Conservation (phyloP, 139 green algal genomes). For the Picochlorum costavermella region DNA sequence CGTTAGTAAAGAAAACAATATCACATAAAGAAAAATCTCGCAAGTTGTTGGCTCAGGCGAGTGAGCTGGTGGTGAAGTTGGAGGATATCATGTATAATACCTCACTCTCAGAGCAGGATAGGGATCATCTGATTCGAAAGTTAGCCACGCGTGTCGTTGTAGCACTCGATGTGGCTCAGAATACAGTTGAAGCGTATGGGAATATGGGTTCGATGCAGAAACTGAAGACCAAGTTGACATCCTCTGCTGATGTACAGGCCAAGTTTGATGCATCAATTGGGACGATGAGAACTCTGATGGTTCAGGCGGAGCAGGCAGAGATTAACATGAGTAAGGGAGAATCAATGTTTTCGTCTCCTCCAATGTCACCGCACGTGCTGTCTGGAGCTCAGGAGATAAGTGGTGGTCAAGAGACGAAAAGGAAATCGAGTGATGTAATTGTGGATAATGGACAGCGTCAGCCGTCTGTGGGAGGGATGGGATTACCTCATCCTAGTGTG, state of each 20-base stretch:
- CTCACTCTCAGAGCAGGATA: slow-evolving; percentile 4
- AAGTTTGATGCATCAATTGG: not conserved
- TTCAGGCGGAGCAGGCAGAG: not conserved
- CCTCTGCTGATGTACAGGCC: not conserved
- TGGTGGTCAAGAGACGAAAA: too few relatives aligned
- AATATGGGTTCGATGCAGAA: slow-evolving; percentile 10
- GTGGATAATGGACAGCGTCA: too few relatives aligned
- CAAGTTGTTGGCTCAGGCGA: slow-evolving; percentile 24
- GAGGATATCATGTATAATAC: slow-evolving; percentile 27
- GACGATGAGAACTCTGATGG: slow-evolving; percentile 10
- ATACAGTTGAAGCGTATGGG: slow-evolving; percentile 20
- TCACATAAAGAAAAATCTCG: slow-evolving; percentile 32
- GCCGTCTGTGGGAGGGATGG: not conserved
- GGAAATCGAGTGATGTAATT: too few relatives aligned
- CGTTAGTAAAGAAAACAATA: slow-evolving; percentile 14
- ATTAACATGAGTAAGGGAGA: too few relatives aligned
- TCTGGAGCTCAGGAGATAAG: too few relatives aligned
- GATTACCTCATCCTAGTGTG: slow-evolving; percentile 8
- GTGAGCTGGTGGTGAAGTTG: slow-evolving; percentile 23
- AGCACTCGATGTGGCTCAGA: slow-evolving; percentile 8
- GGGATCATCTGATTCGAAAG: slow-evolving; percentile 9
- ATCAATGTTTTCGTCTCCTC: too few relatives aligned
- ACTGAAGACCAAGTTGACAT: slow-evolving; percentile 12
- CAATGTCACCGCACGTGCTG: too few relatives aligned
- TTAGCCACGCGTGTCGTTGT: slow-evolving; percentile 4